Evolutionary conservation across 2,329 filamentous ascomycete genomes (phyloP).

Genomic region (Talaromyces funiculosus): DNA sequence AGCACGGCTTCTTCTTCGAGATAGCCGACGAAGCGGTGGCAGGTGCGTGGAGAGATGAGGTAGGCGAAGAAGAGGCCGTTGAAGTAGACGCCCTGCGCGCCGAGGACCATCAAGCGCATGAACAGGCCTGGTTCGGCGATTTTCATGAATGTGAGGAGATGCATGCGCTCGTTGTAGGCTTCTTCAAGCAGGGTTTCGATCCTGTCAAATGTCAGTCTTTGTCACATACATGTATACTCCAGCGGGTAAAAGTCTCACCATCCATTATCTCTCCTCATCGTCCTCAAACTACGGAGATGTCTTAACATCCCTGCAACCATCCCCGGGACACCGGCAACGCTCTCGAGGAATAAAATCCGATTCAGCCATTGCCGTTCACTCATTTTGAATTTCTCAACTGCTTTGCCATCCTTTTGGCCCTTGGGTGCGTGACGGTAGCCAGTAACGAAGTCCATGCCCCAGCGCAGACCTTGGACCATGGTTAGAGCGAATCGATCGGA

Average conservation of each 20-base stretch:
- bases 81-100: slow-evolving; percentile 93
- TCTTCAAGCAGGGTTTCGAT: slow-evolving; percentile 90
- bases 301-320: slow-evolving; percentile 96
- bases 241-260: slow-evolving; percentile 51
- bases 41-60: slow-evolving; percentile 76
- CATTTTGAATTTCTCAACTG: slow-evolving; percentile 58
- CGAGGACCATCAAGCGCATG: slow-evolving; percentile 88
- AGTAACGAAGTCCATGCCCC: slow-evolving; percentile 74
- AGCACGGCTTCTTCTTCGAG: slow-evolving; percentile 95
- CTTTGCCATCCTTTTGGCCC: slow-evolving; percentile 38
- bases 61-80: slow-evolving; percentile 89
- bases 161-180: slow-evolving; percentile 91
- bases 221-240: too few species aligned
- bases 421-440: slow-evolving; percentile 64
- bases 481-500: slow-evolving; percentile 75
- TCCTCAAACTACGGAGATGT: slow-evolving; percentile 75
- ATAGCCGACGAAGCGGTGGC: slow-evolving; percentile 93
- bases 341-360: slow-evolving; percentile 89
- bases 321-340: slow-evolving; percentile 87
- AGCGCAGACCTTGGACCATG: slow-evolving; percentile 69
- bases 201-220: slow-evolving; percentile 41
- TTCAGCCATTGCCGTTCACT: slow-evolving; percentile 86
- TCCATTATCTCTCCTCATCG: slow-evolving; percentile 88
- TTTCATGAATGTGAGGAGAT: slow-evolving; percentile 86
- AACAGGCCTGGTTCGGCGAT: slow-evolving; percentile 80